These are phyloP conservation scores for Stenogyne calaminthoides DNA, from an alignment of 305 asterid species.

Conservation along the genomic window DNA sequence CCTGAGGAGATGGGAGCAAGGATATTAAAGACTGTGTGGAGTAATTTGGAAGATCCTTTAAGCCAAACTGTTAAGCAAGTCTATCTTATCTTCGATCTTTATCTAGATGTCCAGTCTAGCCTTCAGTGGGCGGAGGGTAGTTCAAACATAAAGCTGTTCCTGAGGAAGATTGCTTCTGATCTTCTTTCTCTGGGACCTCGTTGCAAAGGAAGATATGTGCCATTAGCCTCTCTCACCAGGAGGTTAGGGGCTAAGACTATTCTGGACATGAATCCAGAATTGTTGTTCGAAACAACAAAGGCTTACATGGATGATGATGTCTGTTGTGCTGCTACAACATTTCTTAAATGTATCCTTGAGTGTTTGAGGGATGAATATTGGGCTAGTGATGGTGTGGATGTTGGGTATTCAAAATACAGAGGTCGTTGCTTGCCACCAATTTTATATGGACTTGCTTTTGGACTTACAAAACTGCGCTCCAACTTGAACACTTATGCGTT, in stretches of 20 bases:
- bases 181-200: conserved; percentile 87
- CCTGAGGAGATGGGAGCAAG: conserved; percentile 77
- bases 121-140: conserved; percentile 66
- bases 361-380: conserved; percentile 88
- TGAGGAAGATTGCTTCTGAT: conserved; percentile 75
- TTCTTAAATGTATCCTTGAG: conserved; percentile 86
- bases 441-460: conserved; percentile 82
- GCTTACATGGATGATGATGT: conserved; percentile 92
- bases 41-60: conserved; percentile 95
- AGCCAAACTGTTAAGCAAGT: conserved; percentile 98
- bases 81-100: conserved; percentile 91
- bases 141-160: conserved; percentile 58
- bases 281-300: conserved; percentile 66
- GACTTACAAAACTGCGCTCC: conserved; percentile 74
- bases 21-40: conserved; percentile 83
- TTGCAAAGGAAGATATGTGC: conserved; percentile 93
- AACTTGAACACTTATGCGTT: conserved; percentile 93
- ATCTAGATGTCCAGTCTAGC: conserved; percentile 73
- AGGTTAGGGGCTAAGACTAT: conserved; percentile 84
- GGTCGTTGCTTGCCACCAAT: conserved; percentile 75
- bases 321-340: conserved; percentile 90
- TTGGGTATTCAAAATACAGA: conserved; percentile 75
- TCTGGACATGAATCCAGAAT: conserved; percentile 65
- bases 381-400: conserved; percentile 76
- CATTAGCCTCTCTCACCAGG: conserved; percentile 82